These are phyloP conservation scores for Fusarium guadeloupense DNA, from an alignment of 2,329 filamentous ascomycete genomes.

Conservation along the genomic window DNA sequence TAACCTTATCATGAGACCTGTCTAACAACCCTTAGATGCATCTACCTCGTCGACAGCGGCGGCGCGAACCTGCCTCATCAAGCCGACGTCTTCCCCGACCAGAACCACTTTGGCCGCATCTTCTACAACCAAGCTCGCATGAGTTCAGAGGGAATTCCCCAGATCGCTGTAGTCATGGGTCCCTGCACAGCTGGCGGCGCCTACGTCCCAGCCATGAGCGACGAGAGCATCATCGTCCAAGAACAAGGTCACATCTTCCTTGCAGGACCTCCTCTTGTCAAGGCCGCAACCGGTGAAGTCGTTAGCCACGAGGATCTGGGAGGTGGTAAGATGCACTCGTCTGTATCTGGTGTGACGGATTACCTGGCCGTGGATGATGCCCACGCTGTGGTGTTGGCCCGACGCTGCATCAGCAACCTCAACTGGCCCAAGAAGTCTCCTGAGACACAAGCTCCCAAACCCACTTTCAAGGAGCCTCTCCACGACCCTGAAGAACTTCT, in stretches of 20 bases:
- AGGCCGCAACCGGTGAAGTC: constrained; percentile 93
- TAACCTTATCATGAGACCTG: background rate
- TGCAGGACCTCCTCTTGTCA: constrained; percentile 91
- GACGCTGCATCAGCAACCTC: constrained; percentile 85
- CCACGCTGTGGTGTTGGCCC: constrained; percentile 85
- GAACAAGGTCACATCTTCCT: constrained; percentile 98
- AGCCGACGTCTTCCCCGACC: constrained; percentile 93
- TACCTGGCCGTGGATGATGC: constrained; percentile 95
- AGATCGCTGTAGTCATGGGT: constrained; percentile 96
- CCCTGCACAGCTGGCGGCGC: constrained; percentile 95
- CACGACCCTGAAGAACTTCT: constrained; percentile 82
- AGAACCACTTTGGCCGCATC: constrained; percentile 94
- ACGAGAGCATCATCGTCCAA: constrained; percentile 96
- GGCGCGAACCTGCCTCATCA: constrained; percentile 96
- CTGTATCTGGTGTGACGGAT: constrained; percentile 91
- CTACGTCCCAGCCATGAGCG: constrained; percentile 96
- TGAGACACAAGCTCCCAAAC: constrained; percentile 49
- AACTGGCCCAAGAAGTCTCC: constrained; percentile 76
- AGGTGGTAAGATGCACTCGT: constrained; percentile 88
- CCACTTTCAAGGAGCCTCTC: constrained; percentile 75
- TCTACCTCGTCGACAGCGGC: constrained; percentile 96
- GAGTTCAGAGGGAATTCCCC: constrained; percentile 87
- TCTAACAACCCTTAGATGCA: constrained; percentile 65
- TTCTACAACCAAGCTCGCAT: constrained; percentile 98
- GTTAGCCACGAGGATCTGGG: constrained; percentile 92